Conservation (phyloP, 805 yeast species). For the Hyphopichia homilentoma region DNA sequence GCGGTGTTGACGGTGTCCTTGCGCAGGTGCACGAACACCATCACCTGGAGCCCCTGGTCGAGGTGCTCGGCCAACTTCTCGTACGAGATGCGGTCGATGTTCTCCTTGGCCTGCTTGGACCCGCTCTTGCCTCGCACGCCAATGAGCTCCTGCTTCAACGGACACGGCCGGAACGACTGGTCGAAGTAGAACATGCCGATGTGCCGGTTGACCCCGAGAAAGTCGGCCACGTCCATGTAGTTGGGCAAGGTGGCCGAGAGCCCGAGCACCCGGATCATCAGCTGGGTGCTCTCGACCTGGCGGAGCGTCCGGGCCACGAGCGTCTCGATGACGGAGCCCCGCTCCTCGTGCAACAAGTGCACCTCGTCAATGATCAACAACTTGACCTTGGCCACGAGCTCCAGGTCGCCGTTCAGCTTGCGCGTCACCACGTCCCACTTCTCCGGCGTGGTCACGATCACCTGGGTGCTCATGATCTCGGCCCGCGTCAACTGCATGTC, state of each 20-base stretch:
- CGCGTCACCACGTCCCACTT: conserved; percentile 98
- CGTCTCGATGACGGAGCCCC: conserved; percentile 97
- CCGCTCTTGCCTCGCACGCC: conserved; percentile 90
- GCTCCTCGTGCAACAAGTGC: conserved; percentile 92
- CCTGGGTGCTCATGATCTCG: conserved; percentile 78
- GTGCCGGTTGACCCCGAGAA: conserved; percentile 83
- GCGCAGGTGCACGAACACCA: conserved; percentile 96
- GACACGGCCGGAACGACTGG: conserved; percentile 89
- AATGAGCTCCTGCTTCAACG: conserved; percentile 78
- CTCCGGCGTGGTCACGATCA: conserved; percentile 92
- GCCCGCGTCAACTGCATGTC: conserved; percentile 88
- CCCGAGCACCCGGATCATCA: conserved; percentile 91
- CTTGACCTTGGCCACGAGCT: conserved; percentile 78
- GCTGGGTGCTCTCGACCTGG: conserved; percentile 92
- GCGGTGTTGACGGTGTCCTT: conserved; percentile 89
- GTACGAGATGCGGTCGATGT: conserved; percentile 71
- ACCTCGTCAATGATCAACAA: conserved; percentile 93
- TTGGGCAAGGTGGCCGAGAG: conserved; percentile 92
- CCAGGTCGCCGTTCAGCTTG: conserved; percentile 85
- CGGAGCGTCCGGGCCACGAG: conserved; percentile 90
- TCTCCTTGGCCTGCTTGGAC: conserved; percentile 63
- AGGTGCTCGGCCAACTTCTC: conserved; percentile 70
- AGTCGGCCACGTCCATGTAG: conserved; percentile 90
- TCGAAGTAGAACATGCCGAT: conserved; percentile 95
- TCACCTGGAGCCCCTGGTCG: conserved; percentile 75